phyloP scores from a whole-genome alignment of 176 grass and related monocot species.

The Rhynchospora pubera region DNA sequence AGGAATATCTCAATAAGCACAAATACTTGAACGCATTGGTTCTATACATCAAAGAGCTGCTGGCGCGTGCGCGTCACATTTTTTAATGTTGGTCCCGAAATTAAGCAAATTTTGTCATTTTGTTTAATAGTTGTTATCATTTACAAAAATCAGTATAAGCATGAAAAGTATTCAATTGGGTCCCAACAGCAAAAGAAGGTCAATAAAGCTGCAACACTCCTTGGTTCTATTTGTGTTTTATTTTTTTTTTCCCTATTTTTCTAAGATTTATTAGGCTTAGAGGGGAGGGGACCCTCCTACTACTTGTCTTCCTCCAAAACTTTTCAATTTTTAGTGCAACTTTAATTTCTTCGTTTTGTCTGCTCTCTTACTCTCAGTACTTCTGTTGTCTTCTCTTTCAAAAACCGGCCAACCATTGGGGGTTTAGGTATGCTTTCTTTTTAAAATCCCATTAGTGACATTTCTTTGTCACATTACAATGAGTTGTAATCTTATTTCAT shows the following conservation, averaged over 20 bases:
- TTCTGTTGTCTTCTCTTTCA: constrained; percentile 10
- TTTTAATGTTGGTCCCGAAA: too few relatives aligned
- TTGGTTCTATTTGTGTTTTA: not conserved
- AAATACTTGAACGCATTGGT: not conserved
- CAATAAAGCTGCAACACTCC: not conserved
- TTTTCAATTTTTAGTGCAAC: constrained; percentile 12
- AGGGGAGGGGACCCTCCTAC: not conserved
- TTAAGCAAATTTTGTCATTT: too few relatives aligned
- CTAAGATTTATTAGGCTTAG: not conserved
- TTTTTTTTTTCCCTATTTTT: not conserved
- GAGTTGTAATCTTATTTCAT: not conserved
- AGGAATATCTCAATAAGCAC: not conserved
- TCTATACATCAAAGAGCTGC: not conserved
- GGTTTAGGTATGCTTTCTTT: not conserved
- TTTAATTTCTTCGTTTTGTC: not conserved
- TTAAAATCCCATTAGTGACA: not conserved
- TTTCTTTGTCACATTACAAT: not conserved
- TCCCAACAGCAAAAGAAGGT: not conserved
- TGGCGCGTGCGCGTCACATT: too few relatives aligned
- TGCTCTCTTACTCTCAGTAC: not conserved
- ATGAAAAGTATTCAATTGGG: not conserved
- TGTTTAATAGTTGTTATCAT: not conserved
- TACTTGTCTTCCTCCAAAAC: constrained; percentile 12
- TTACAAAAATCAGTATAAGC: not conserved
- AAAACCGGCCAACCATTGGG: constrained; percentile 8